Evolutionary conservation across 257 asterid species (phyloP).

Genomic region (Linaria vulgaris): DNA sequence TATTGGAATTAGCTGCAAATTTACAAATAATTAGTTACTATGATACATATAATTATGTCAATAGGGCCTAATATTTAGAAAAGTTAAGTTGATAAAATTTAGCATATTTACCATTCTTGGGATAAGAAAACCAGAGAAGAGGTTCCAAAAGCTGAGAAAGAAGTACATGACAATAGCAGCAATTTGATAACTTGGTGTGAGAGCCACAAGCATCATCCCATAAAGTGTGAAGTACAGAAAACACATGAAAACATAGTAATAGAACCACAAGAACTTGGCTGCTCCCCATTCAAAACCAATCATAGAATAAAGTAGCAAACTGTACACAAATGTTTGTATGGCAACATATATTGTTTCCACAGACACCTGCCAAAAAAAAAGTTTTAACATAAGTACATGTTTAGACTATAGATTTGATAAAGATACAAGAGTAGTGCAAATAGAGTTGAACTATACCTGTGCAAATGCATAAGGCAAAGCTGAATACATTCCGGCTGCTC

Average conservation of each 20-base stretch:
- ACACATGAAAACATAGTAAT: conserved; percentile 47
- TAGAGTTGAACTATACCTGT: too few species aligned
- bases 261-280: conserved; percentile 52
- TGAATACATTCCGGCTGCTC: too few species aligned
- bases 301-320: conserved; percentile 50
- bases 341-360: conserved; percentile 58
- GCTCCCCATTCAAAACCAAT: conserved; percentile 49
- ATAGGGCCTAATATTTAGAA: too few species aligned
- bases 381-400: too few species aligned
- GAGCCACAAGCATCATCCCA: conserved; percentile 59
- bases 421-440: too few species aligned
- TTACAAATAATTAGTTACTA: neutral
- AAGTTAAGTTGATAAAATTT: too few species aligned
- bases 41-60: too few species aligned
- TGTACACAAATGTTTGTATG: conserved; percentile 46
- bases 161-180: conserved; percentile 83
- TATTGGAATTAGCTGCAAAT: conserved; percentile 65
- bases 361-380: conserved; percentile 45
- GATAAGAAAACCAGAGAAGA: conserved; percentile 75
- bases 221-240: conserved; percentile 47
- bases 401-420: too few species aligned
- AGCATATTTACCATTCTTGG: conserved; percentile 73
- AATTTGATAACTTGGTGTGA: conserved; percentile 70
- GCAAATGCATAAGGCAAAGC: conserved; percentile 88
- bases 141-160: conserved; percentile 89